Base-by-base conservation (phyloP, 1,284 basidiomycete genomes). In the Trametes hirsuta region DNA sequence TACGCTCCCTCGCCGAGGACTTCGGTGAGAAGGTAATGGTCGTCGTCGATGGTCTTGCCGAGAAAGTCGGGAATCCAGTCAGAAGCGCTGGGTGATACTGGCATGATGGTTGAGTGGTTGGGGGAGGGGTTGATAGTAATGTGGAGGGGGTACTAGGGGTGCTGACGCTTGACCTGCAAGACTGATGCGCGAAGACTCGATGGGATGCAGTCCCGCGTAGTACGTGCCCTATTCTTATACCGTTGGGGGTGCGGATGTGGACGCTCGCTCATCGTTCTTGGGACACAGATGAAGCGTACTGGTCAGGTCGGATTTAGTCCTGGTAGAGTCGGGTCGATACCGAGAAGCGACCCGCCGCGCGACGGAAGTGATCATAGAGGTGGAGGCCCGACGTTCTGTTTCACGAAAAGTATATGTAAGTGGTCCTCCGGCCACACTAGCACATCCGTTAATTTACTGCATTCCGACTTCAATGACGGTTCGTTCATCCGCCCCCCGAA, bases 11-110 rank as follows among this genome's bases (percentile, higher is more conserved):
- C 68, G 18, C 75, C 74, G 25, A 77, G 66, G 35, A 77, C 74
- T 61, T 83, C 74, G 56, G 86, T 76, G 67, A 85, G 78, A 59
- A 84, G 57, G 53, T 71, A 61, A 45, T 66, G 67, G 42, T 70
- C 72, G 59, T 68, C 58, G 59, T 70, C 67, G 55, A 74, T 65
- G 36, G 66, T 69, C 48, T 67, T 55, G 53, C 65, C 66, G 46
- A 61, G 53, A 59, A 72, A 65, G 55, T 69, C 64, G 15, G 69
- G 62, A 44, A 66, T 52, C 58, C 61, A 51, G 21, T 25, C 24
- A 55, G 52, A 44, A 25, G 35, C 21, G 47, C 25, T 30, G 58
- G 48, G 45, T 53, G 58, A 54, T 57, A 63, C 63, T 49, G 15
- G 30, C 40, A 45, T 30, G 14, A 21, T 22, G 15, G 42, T 40